Percentiles rank a stretch among this genome's conserved stretches.
These are phyloP conservation scores for Bryum argenteum DNA, from an alignment of 225 moss, liverwort and hornwort species.

Conservation along the genomic window DNA sequence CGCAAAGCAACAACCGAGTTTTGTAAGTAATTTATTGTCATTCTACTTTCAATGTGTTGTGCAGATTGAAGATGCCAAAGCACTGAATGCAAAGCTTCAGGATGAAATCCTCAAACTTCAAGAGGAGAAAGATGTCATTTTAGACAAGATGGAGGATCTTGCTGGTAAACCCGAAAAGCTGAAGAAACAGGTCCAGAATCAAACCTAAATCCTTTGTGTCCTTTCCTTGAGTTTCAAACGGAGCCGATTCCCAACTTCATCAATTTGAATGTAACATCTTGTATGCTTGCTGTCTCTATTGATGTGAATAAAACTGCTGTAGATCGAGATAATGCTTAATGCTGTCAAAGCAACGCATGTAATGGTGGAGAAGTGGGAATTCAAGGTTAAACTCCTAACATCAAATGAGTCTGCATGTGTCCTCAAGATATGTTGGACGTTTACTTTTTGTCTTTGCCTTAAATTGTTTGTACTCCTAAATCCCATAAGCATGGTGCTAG, in stretches of 20 bases:
- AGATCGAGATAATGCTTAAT: conserved; percentile 64
- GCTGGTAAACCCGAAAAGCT: conserved; percentile 64
- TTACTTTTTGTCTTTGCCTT: not conserved
- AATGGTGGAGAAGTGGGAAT: conserved; percentile 63
- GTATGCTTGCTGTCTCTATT: conserved; percentile 1
- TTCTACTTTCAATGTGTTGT: not conserved
- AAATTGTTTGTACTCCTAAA: not conserved
- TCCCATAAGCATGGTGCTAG: too few relatives aligned
- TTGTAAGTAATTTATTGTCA: too few relatives aligned
- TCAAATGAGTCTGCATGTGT: not conserved
- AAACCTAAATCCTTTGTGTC: conserved; percentile 4
- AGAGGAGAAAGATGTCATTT: conserved; percentile 36
- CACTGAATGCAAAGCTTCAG: conserved; percentile 37
- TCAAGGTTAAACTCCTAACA: conserved; percentile 50
- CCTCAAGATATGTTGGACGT: not conserved
- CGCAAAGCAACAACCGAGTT: too few relatives aligned
- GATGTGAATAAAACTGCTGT: conserved; percentile 2
- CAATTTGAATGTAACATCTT: not conserved
- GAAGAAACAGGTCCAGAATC: conserved; percentile 60
- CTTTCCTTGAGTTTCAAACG: conserved; percentile 4
- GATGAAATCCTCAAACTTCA: conserved; percentile 42
- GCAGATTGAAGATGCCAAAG: conserved; percentile 61
- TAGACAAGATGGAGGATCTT: conserved; percentile 45
- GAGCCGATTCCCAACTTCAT: not conserved
- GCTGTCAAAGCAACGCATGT: conserved; percentile 60